These are phyloP conservation scores for Pichia sp. DNA, from an alignment of 1,139 yeast genomes.

Conservation along the genomic window DNA sequence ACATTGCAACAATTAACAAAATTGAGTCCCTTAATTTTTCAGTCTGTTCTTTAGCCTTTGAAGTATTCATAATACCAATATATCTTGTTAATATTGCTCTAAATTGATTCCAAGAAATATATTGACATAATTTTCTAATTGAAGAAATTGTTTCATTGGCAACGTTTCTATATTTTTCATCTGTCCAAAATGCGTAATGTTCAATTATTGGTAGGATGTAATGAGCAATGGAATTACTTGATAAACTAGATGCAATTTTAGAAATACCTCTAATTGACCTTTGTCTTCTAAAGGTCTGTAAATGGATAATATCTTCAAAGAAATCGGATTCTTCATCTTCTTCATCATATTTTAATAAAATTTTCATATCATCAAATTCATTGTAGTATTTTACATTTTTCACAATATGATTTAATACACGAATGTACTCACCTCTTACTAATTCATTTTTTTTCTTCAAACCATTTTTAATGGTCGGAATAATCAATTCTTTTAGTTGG, in stretches of 20 bases:
- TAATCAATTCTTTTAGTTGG: conserved; percentile 47
- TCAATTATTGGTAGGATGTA: conserved; percentile 82
- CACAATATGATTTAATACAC: conserved; percentile 61
- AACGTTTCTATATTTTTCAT: conserved; percentile 62
- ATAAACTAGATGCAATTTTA: conserved; percentile 36
- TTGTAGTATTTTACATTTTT: conserved; percentile 40
- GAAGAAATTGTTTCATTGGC: conserved; percentile 67
- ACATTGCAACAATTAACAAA: conserved; percentile 55
- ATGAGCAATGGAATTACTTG: conserved; percentile 62
- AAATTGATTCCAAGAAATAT: conserved; percentile 74
- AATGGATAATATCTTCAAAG: conserved; percentile 72
- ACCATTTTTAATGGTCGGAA: conserved; percentile 67
- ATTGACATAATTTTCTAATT: conserved; percentile 52
- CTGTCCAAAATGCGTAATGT: conserved; percentile 56
- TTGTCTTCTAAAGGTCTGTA: conserved; percentile 81
- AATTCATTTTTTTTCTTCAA: conserved; percentile 57
- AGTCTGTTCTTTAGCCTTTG: conserved; percentile 31
- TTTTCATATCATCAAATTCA: conserved; percentile 62
- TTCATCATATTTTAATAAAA: conserved; percentile 38
- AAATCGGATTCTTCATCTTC: conserved; percentile 84
- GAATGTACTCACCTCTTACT: conserved; percentile 65
- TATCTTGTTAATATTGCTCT: conserved; percentile 71
- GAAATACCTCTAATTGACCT: conserved; percentile 66
- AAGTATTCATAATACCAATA: conserved; percentile 41
- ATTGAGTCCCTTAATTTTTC: conserved; percentile 56